Base-by-base conservation (phyloP, 257 asterid species). In the Solanum tacnaense region DNA sequence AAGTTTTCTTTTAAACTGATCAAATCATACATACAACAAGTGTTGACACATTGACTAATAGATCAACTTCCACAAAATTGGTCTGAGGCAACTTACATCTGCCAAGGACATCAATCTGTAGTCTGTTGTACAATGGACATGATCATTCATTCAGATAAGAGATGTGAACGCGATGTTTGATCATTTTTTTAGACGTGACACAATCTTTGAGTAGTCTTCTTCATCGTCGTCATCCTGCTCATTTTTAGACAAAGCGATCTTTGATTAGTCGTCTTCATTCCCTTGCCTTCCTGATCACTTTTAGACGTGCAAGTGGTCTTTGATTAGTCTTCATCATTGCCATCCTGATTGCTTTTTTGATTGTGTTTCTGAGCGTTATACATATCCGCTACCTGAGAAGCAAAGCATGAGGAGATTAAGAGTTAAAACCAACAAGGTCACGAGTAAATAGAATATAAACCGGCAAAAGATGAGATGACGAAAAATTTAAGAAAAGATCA, bases 371-470 rank as follows among this genome's bases (percentile, higher is more conserved):
- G 98, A 52, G 96, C 95, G 1, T 87, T 92, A 70, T 91, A 93
- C 99, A 96, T 95, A 70, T 94, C 98, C 6, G 98, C 99, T 13
- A 95, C 95, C 98, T 95, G 92, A 87, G 91, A 84, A 85, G 75
- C 35, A 68, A 52, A 20, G 27, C 76, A 46, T 25, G 38, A 38
- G 27, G 86, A 71, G 27, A 41, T 32, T 73, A 56, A 36, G 56
- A 13, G 13, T 9, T 49, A 35, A 76, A 70, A 18, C 44, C 11
- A 83, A 79, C 81, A 13, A 56, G 32, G 34, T 41, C 34, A n/a
- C 4, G 18, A 46, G 67, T 1, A 49, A 38, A 71, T 35, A 41
- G 32, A 84, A 71, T 7, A 72, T 13, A 74, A 84, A 72, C 85
- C 20, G 81, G 29, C 36, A 87, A 41, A 23, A 41, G 29, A 29